Percentiles rank a stretch among this genome's conserved stretches.
These are phyloP conservation scores for Vitis hybrid DNA, from an alignment of 177 flowering plant species.

Conservation along the genomic window DNA sequence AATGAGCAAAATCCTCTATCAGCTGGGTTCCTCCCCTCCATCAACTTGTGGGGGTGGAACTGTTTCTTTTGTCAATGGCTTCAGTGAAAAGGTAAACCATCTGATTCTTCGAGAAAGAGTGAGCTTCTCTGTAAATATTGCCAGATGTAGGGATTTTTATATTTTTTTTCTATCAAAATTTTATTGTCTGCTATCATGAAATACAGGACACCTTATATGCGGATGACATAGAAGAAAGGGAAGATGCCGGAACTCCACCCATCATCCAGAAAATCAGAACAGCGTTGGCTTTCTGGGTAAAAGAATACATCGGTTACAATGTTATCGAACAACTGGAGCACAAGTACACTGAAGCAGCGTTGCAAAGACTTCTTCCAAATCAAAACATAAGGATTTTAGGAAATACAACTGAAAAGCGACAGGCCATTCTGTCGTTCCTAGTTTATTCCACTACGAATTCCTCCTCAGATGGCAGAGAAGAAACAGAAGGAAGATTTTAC, in stretches of 20 bases:
- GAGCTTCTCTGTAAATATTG: too few species aligned
- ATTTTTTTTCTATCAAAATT: background rate
- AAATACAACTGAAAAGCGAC: conserved; percentile 45
- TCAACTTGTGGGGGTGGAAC: conserved; percentile 93
- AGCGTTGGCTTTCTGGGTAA: conserved; percentile 79
- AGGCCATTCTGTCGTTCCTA: conserved; percentile 69
- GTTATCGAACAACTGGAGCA: conserved; percentile 46
- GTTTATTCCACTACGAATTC: conserved; percentile 36
- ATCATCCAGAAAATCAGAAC: conserved; percentile 69
- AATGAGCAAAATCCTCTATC: conserved; percentile 68
- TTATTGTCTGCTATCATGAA: background rate
- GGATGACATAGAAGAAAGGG: conserved; percentile 74
- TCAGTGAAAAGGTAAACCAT: conserved; percentile 42
- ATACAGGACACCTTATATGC: conserved; percentile 66
- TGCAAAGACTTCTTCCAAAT: conserved; percentile 58
- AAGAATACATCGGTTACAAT: conserved; percentile 62
- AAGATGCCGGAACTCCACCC: conserved; percentile 79
- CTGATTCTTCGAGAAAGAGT: too few species aligned
- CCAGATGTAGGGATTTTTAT: too few species aligned
- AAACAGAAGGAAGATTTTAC: conserved; percentile 12
- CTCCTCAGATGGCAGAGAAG: conserved; percentile 5
- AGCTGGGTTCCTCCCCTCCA: conserved; percentile 50
- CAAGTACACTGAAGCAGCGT: conserved; percentile 35
- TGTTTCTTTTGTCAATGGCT: conserved; percentile 64
- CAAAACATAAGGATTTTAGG: conserved; percentile 57